Evolutionary conservation across 768 basidiomycete species (phyloP).

Genomic region (Mycena crocata): DNA sequence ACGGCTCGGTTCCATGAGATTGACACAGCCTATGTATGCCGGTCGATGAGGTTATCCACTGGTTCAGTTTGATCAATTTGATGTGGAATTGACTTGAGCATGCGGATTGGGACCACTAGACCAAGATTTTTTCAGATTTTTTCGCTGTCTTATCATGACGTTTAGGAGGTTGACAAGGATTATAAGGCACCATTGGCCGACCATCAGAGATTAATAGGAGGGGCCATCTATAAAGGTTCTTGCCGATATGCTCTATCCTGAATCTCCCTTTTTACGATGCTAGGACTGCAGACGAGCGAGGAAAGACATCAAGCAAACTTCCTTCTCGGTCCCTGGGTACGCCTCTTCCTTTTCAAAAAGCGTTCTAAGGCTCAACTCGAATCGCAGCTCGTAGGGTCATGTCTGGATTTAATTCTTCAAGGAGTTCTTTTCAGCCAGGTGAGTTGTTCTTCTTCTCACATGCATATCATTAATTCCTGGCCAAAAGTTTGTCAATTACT

Average conservation of each 20-base stretch:
- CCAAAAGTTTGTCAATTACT: conserved; percentile 43
- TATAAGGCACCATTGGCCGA: no score
- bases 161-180: no score
- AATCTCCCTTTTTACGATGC: neutral
- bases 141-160: no score
- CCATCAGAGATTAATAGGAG: neutral
- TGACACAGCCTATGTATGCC: no score
- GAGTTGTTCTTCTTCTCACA: neutral
- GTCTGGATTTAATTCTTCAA: conserved; percentile 44
- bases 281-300: conserved; percentile 29
- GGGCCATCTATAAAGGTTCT: neutral
- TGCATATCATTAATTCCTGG: neutral
- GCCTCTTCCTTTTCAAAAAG: conserved; percentile 14
- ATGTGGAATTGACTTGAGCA: no score
- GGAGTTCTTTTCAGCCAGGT: conserved; percentile 47
- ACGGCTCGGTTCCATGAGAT: no score
- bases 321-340: conserved; percentile 49
- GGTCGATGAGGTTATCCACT: no score
- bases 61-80: no score
- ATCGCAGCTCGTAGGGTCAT: conserved; percentile 43
- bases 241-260: neutral
- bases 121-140: no score
- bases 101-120: no score
- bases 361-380: neutral
- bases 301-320: conserved; percentile 39